Evolutionary conservation across 495 filamentous ascomycete species (phyloP).

Genomic region (Bacidia gigantensis): DNA sequence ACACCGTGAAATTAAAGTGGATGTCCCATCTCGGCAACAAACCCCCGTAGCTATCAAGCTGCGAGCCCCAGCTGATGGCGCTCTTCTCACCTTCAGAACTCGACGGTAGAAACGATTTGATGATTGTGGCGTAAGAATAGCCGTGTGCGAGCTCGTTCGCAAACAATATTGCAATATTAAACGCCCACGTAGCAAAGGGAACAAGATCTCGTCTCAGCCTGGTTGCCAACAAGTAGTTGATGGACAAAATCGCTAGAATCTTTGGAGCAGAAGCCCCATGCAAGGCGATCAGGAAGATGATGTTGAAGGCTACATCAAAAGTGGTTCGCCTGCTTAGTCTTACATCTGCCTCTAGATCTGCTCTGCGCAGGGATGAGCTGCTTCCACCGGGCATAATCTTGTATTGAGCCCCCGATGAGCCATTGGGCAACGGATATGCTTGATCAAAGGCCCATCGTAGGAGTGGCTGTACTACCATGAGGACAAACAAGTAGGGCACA

Average conservation of each 20-base stretch:
- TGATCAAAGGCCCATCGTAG: conserved; percentile 56
- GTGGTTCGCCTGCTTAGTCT: conserved; percentile 61
- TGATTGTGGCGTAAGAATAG: conserved; percentile 55
- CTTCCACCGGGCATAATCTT: not conserved
- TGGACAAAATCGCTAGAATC: conserved; percentile 59
- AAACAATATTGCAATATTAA: conserved; percentile 78
- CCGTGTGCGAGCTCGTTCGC: conserved; percentile 75
- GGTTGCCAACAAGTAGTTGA: conserved; percentile 71
- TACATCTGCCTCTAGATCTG: conserved; percentile 37
- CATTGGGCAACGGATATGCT: conserved; percentile 8
- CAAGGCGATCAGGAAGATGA: conserved; percentile 61
- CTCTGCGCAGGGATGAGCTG: conserved; percentile 7
- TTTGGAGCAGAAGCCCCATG: conserved; percentile 81
- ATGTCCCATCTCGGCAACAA: conserved; percentile 84
- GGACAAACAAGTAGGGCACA: conserved; percentile 58
- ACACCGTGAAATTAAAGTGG: conserved; percentile 89
- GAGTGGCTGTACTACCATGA: conserved; percentile 65
- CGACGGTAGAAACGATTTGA: conserved; percentile 33
- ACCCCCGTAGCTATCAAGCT: conserved; percentile 65
- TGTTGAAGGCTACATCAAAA: conserved; percentile 75
- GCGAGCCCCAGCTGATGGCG: conserved; percentile 43
- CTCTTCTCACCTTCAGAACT: conserved; percentile 17
- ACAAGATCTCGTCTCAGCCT: conserved; percentile 50
- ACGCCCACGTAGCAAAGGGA: conserved; percentile 75
- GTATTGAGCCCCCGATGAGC: conserved; percentile 8